Evolutionary conservation across 306 rosid genomes (phyloP).

Genomic region (peach (Prunus persica)): Prunus_persica_NCBIv2 NC_034014.1:29476001-29476500

Average conservation of each 20-base stretch:
- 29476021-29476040: conserved; percentile 42
- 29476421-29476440: background rate
- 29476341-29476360: too few relatives aligned
- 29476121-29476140: conserved; percentile 74
- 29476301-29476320: background rate
- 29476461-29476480: conserved; percentile 11
- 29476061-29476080: background rate
- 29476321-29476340: too few relatives aligned
- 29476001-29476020: conserved; percentile 71
- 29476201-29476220: conserved; percentile 7
- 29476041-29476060: background rate
- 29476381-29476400: background rate
- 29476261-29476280: background rate
- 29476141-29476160: conserved; percentile 74
- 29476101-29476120: background rate
- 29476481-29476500: background rate
- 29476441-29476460: background rate
- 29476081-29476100: background rate
- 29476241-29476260: background rate
- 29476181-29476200: conserved; percentile 31
- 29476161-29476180: conserved; percentile 45
- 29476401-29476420: background rate
- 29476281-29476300: background rate
- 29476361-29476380: too few relatives aligned
- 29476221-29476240: background rate